Evolutionary conservation across 2,329 filamentous ascomycete species (phyloP).

Genomic region (Lizonia empirigonia): DNA sequence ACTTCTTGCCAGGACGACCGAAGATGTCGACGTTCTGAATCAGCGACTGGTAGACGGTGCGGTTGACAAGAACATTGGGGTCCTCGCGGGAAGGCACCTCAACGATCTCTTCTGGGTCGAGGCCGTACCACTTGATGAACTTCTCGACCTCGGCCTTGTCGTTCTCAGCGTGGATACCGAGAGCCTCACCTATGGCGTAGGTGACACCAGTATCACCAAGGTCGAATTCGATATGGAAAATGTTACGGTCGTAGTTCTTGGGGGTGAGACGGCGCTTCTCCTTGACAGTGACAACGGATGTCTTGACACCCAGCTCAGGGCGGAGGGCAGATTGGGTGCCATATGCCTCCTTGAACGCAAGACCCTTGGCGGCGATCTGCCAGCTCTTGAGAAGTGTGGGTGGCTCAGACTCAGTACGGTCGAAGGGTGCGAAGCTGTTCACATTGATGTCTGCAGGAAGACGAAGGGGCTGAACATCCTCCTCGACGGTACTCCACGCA

Average conservation of each 20-base stretch:
- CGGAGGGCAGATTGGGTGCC: slow-evolving; percentile 74
- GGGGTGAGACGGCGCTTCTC: slow-evolving; percentile 95
- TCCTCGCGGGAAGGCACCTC: slow-evolving; percentile 89
- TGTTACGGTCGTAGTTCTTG: slow-evolving; percentile 89
- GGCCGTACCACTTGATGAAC: slow-evolving; percentile 89
- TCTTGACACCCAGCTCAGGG: slow-evolving; percentile 85
- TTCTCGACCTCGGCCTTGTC: slow-evolving; percentile 76
- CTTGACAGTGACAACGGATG: slow-evolving; percentile 85
- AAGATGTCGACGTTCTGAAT: slow-evolving; percentile 96
- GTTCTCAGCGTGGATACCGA: slow-evolving; percentile 96
- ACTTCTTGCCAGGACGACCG: slow-evolving; percentile 93
- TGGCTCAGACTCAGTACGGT: slow-evolving; percentile 74
- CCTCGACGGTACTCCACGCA: slow-evolving; percentile 76
- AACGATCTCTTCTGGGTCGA: slow-evolving; percentile 83
- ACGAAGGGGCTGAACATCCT: slow-evolving; percentile 57
- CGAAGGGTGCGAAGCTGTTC: slow-evolving; percentile 83
- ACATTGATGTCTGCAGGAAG: slow-evolving; percentile 70
- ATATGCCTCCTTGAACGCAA: slow-evolving; percentile 95
- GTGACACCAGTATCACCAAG: slow-evolving; percentile 87
- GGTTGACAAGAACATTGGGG: slow-evolving; percentile 73
- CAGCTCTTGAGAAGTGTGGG: slow-evolving; percentile 73
- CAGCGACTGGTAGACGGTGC: slow-evolving; percentile 90
- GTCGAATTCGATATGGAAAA: slow-evolving; percentile 99
- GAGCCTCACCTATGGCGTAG: slow-evolving; percentile 96
- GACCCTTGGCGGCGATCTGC: slow-evolving; percentile 82